Evolutionary conservation across 306 rosid species (phyloP).

Genomic region (Alnus rubra): DNA sequence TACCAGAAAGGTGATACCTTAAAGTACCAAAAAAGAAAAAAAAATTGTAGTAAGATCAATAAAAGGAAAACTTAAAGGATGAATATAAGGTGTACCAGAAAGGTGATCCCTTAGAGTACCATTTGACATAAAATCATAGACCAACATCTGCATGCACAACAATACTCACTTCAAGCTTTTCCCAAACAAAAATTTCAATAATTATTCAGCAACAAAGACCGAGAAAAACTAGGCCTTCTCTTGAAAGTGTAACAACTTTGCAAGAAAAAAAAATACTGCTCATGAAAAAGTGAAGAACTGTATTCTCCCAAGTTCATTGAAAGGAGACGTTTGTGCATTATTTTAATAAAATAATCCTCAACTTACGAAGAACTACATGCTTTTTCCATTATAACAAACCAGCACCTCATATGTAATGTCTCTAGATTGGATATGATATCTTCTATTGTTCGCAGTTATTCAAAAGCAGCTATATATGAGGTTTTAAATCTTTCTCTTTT

Average conservation of each 20-base stretch:
- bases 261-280: conserved; percentile 1
- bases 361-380: too few relatives aligned
- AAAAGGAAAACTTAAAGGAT: too few relatives aligned
- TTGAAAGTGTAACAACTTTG: neutral
- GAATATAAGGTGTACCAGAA: conserved; percentile 56
- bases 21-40: too few relatives aligned
- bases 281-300: neutral
- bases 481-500: neutral
- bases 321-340: too few relatives aligned
- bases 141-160: conserved; percentile 81
- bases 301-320: too few relatives aligned
- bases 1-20: too few relatives aligned
- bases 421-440: conserved; percentile 2
- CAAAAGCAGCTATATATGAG: too few relatives aligned
- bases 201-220: conserved; percentile 17
- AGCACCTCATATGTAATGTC: neutral
- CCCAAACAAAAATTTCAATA: neutral
- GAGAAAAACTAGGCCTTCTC: neutral
- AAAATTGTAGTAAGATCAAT: too few relatives aligned
- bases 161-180: conserved; percentile 16
- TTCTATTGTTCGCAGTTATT: neutral
- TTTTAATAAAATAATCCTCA: too few relatives aligned
- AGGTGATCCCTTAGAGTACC: conserved; percentile 92
- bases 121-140: conserved; percentile 87
- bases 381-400: too few relatives aligned